These are phyloP conservation scores for Scortechinia acanthostroma DNA, from an alignment of 2,329 filamentous ascomycete genomes.

Conservation along the genomic window DNA sequence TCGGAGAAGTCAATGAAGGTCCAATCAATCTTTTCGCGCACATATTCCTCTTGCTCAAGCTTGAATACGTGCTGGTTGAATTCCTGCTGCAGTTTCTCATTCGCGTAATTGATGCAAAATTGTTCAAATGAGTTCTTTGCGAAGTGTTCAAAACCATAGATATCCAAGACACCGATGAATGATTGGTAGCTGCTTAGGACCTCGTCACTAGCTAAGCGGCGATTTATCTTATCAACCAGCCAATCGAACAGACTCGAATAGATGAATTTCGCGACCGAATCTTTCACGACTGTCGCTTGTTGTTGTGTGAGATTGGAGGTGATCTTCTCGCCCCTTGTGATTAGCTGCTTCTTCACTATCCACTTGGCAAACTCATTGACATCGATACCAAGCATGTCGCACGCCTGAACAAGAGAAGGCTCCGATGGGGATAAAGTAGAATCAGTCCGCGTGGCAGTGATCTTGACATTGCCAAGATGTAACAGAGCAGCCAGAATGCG, in stretches of 20 bases:
- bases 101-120: constrained; percentile 99
- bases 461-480: constrained; percentile 94
- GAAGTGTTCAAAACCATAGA: constrained; percentile 98
- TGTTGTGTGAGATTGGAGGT: constrained; percentile 89
- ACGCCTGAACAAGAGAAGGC: constrained; percentile 74
- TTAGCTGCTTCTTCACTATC: constrained; percentile 97
- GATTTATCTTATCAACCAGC: constrained; percentile 96
- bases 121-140: constrained; percentile 99
- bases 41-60: constrained; percentile 95
- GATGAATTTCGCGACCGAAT: constrained; percentile 97
- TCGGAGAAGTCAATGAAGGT: constrained; percentile 99
- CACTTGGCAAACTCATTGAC: constrained; percentile 84
- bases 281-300: constrained; percentile 86
- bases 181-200: constrained; percentile 75
- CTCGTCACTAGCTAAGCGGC: constrained; percentile 79
- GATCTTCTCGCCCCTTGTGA: constrained; percentile 95
- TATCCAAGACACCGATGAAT: constrained; percentile 98
- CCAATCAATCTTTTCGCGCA: constrained; percentile 95
- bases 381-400: constrained; percentile 80
- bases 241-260: constrained; percentile 98
- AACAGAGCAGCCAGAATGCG: constrained; percentile 81
- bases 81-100: constrained; percentile 97
- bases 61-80: constrained; percentile 99
- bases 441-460: constrained; percentile 81
- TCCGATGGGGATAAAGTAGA: constrained; percentile 76